Evolutionary conservation across 441 rosid genomes (phyloP), one percentile per base, ranked within the genome.

Genomic region (Brassica hybrid): DNA sequence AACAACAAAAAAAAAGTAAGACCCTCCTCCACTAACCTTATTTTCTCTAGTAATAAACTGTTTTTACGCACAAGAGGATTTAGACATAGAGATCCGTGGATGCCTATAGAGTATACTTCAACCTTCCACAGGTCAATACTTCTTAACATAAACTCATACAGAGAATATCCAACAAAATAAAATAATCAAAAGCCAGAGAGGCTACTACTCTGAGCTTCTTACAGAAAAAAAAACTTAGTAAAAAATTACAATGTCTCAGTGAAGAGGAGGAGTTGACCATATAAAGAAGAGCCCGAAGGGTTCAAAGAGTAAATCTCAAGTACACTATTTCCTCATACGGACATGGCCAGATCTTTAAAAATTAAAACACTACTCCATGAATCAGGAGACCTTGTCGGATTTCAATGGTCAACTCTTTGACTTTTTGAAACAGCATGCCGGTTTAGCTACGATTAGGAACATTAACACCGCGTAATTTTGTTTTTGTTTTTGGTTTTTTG

Each of bases 361-460:
- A 65, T 27, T 43, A 2, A 59, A 48, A 25, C 62, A 19, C 62
- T 21, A 19, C 68, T 32, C 62, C 19, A 32, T 76, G 30, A 57
- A 65, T 45, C 56, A 45, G 68, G 63, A 77, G 63, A 78, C 81
- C 60, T 67, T 78, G 81, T 78, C 81, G 69, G 73, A 34, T 59
- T 27, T 67, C 43, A 54, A 57, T 21, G 57, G 72, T 77, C 76
- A 77, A 72, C 69, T 21, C 81, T 60, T 65, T 61, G 77, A 72
- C 50, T 66, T 10, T 14, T 58, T 2, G 68, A 60, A 13, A 60
- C 36, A 60, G 34, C 64, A 59, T 59, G 36, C 36, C 16, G 38
- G 36, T 23, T 60, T 25, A 60, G 36, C 65, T 25, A 60, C 17
- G 14, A 25, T 25, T 60, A 7, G 5, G 17, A 60, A 60, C 36